Evolutionary conservation across 2,329 filamentous ascomycete species (phyloP), one percentile per base, ranked within the genome.

Genomic region (Emericellopsis cladophorae): DNA sequence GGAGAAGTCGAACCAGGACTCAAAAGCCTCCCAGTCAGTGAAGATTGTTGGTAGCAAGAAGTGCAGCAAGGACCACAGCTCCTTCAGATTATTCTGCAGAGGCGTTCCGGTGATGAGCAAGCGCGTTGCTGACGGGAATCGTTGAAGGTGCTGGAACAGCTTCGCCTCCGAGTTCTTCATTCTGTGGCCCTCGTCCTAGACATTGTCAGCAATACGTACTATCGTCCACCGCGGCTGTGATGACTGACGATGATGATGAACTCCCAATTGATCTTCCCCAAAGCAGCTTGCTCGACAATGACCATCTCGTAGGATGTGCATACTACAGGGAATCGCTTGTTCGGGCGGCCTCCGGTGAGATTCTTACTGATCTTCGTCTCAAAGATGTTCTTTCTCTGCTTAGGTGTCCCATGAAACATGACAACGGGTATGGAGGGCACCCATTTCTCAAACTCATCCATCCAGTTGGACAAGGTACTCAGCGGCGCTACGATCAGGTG

Each of bases 271-370:
- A 94, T 90, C 43, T 83, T 81, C 0, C 79, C 79, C 5, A 98
- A 65, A 31, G 81, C 81, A 40, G 87, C 82, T 31, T 85, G 79
- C 55, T 98, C 92, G 51, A 87, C 81, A 62, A 98, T 81, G 41
- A 93, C 89, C 55, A 98, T 95, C 56, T 98, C 92, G 51, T 96
- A 96, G 32, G 83, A 93, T 0, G 92, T 98, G 53, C 89, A 89
- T 1, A 96, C 84, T 1, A 98, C 81, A 0, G 92, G 92, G 46
- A 96, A 98, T 36, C 81, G 74, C 2, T 72, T 64, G 0, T 64
- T 75, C 0, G 74, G 74, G 2, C 68, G 59, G 0, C 80, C 70
- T 8, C 60, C 73, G 11, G 77, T 74, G 12, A 90, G 76, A 45
- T 86, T 66, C 35, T 74, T 74, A 56, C 80, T 80, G 52, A 96